Percentiles rank a stretch among this genome's conserved stretches.
Conservation (phyloP, 257 asterid species). For the Solanum megistacrolobum region DNA sequence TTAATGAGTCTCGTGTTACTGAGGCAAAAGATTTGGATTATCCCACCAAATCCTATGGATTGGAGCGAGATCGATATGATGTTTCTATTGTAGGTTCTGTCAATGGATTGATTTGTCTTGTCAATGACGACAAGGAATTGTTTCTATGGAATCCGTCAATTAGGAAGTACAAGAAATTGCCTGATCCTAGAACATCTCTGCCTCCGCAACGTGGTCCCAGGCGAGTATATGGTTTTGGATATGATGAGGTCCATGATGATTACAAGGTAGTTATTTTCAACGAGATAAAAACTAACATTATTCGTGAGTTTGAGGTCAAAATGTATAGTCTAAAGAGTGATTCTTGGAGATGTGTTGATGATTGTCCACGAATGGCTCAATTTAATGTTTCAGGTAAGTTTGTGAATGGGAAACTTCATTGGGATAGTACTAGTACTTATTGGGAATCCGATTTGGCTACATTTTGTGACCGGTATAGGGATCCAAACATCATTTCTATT, state of each 20-base stretch:
- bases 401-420: too few species aligned
- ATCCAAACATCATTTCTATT: too few species aligned
- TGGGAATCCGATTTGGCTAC: too few species aligned
- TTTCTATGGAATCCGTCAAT: neutral
- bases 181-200: neutral
- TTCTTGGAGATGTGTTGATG: neutral
- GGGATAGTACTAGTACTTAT: too few species aligned
- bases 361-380: neutral
- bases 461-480: too few species aligned
- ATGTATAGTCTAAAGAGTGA: neutral
- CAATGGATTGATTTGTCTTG: neutral
- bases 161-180: neutral
- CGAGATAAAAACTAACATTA: accelerated
- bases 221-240: neutral
- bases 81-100: neutral
- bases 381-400: neutral
- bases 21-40: neutral
- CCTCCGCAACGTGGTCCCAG: neutral
- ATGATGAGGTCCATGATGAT: neutral
- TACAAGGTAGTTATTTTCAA: neutral
- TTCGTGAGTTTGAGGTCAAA: neutral
- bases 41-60: neutral
- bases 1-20: neutral
- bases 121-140: neutral
- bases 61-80: neutral